Percentiles rank a stretch among this genome's conserved stretches.
These are phyloP conservation scores for Carex kokanica DNA, from an alignment of 176 grass and related monocot species.

Conservation along the genomic window DNA sequence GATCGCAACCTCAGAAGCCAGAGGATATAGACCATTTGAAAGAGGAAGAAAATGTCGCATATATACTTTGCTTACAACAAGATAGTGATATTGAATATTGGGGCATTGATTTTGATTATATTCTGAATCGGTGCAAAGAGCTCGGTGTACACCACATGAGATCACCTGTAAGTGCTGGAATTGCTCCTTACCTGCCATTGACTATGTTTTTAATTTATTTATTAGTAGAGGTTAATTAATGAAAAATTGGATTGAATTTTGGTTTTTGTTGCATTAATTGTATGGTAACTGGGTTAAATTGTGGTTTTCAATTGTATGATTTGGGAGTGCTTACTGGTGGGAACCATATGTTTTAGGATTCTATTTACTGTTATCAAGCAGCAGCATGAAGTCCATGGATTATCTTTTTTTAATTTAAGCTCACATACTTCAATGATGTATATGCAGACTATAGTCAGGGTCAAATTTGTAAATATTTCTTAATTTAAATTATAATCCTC, in stretches of 20 bases:
- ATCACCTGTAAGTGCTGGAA: constrained; percentile 50
- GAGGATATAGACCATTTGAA: constrained; percentile 82
- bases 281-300: too few species aligned
- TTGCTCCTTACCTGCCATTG: background rate
- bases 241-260: background rate
- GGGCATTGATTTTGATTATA: constrained; percentile 67
- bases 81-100: constrained; percentile 89
- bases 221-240: background rate
- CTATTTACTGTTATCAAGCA: background rate
- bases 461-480: background rate
- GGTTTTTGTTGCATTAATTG: background rate
- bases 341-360: background rate
- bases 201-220: background rate
- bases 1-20: constrained; percentile 84
- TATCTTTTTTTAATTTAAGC: background rate
- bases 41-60: constrained; percentile 65
- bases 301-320: background rate
- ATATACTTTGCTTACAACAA: constrained; percentile 83
- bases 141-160: constrained; percentile 63
- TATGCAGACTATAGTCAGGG: background rate
- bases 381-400: background rate
- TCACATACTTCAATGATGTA: background rate
- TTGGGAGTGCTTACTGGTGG: background rate
- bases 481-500: background rate
- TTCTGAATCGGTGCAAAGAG: constrained; percentile 68